Percentiles rank a stretch among this genome's conserved stretches.
Evolutionary conservation across 768 basidiomycete species (phyloP).

Genomic region (Rhizopogon vesiculosus): DNA sequence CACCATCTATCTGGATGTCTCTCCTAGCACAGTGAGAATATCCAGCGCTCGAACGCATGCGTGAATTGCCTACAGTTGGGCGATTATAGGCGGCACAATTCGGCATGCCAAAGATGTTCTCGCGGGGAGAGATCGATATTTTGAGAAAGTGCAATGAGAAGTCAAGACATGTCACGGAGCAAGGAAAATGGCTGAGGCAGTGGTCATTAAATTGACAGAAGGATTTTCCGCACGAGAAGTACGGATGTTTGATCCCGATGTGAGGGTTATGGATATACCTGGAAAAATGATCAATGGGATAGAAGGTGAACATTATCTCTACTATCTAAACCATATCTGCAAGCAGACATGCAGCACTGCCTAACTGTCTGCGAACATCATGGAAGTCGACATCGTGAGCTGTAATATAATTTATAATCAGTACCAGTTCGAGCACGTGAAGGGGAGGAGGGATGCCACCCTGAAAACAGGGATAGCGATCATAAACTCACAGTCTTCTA

Average conservation of each 20-base stretch:
- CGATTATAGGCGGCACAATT: not conserved
- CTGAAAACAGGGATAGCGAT: not conserved
- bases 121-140: not conserved
- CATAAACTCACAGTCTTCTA: conserved; percentile 86
- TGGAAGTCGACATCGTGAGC: conserved; percentile 98
- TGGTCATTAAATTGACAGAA: not conserved
- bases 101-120: conserved; percentile 2
- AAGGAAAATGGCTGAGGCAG: not conserved
- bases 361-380: conserved; percentile 83
- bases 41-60: not conserved
- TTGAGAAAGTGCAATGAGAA: not conserved
- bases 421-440: not conserved
- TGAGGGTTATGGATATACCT: conserved; percentile 3
- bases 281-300: conserved; percentile 4
- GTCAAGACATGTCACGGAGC: not conserved
- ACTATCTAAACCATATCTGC: conserved; percentile 25
- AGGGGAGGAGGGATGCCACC: not conserved
- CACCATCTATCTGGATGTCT: not conserved
- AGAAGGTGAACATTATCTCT: not conserved
- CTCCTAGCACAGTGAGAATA: conserved; percentile 1
- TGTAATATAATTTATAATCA: conserved; percentile 30
- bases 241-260: conserved; percentile 4
- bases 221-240: conserved; percentile 2
- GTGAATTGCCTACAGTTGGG: not conserved
- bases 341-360: conserved; percentile 68